Evolutionary conservation across 2,329 filamentous ascomycete species (phyloP).

Genomic region (Pseudogymnoascus sp.): DNA sequence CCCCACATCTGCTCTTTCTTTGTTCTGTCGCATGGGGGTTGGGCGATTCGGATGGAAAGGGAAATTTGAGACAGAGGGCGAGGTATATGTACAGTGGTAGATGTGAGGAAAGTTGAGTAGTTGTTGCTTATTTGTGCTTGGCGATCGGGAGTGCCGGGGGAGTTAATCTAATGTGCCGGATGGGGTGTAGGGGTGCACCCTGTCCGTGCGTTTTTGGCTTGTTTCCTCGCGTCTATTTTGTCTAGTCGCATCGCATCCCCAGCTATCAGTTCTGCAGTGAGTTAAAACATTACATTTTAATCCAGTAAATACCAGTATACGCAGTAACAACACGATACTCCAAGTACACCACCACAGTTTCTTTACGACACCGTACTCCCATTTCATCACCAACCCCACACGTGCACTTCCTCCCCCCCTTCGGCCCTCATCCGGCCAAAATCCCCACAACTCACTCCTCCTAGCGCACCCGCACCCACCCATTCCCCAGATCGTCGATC

Average conservation of each 20-base stretch:
- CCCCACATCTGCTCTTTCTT: no score
- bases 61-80: no score
- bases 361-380: no score
- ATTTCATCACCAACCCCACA: neutral
- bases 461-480: neutral
- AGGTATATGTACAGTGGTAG: neutral
- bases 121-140: neutral
- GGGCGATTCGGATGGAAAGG: neutral
- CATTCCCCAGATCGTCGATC: neutral
- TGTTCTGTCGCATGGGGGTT: no score
- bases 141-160: neutral
- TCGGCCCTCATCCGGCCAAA: neutral
- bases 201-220: neutral
- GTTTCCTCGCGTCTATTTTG: no score
- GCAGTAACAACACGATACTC: neutral
- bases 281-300: neutral
- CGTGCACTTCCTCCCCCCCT: neutral
- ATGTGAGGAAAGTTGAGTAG: neutral
- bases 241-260: neutral
- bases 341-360: no score
- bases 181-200: neutral
- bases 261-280: neutral
- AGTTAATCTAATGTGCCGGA: neutral
- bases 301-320: neutral
- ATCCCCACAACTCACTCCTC: neutral